Evolutionary conservation across 2,329 filamentous ascomycete genomes (phyloP).

Genomic region (Penicillium sp.): DNA sequence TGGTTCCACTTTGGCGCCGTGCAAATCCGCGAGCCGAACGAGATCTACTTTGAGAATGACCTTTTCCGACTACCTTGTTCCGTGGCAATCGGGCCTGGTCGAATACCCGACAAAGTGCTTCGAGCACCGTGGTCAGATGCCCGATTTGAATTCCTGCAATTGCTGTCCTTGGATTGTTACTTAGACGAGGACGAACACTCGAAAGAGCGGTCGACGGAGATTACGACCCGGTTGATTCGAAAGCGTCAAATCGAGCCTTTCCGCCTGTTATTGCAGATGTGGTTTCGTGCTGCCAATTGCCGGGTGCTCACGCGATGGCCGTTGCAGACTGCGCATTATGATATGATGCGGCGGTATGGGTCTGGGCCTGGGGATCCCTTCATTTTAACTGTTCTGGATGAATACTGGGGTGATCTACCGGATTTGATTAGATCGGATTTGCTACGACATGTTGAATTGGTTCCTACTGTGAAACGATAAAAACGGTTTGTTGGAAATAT

Average conservation of each 20-base stretch:
- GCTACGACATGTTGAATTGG: background rate
- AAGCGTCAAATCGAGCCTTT: conserved; percentile 34
- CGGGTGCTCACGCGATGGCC: conserved; percentile 33
- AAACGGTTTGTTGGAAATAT: no score
- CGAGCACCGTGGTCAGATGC: conserved; percentile 35
- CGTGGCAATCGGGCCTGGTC: conserved; percentile 21
- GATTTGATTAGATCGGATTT: background rate
- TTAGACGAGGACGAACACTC: conserved; percentile 32
- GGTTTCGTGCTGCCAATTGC: conserved; percentile 30
- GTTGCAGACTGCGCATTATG: conserved; percentile 29
- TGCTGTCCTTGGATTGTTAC: conserved; percentile 35
- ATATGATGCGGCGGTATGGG: conserved; percentile 27
- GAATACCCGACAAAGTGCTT: conserved; percentile 39
- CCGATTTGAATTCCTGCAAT: conserved; percentile 36
- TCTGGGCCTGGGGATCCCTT: conserved; percentile 32
- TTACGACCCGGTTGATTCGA: conserved; percentile 33
- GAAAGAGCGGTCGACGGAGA: conserved; percentile 26
- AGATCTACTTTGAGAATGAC: conserved; percentile 28
- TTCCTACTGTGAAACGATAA: no score
- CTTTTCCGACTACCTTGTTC: conserved; percentile 35
- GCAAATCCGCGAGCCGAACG: conserved; percentile 27
- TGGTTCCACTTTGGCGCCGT: conserved; percentile 38
- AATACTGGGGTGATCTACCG: conserved; percentile 30
- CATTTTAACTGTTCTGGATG: conserved; percentile 26
- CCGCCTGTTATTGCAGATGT: conserved; percentile 25